Percentiles rank a stretch among this genome's conserved stretches.
Evolutionary conservation across 176 grass and related monocot species (phyloP).

Genomic region (Luzula sylvatica): DNA sequence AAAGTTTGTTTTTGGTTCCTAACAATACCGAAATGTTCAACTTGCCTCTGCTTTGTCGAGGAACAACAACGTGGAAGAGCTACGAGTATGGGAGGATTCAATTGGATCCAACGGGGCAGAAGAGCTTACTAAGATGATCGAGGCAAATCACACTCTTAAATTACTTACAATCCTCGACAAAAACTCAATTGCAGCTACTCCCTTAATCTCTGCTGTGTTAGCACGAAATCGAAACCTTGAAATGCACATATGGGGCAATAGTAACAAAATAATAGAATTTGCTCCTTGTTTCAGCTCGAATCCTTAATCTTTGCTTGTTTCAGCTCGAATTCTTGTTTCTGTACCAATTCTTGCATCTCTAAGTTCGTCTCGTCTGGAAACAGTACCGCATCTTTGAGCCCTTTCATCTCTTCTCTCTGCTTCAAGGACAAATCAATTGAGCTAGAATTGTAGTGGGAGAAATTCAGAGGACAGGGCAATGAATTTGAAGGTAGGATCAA

Average conservation of each 20-base stretch:
- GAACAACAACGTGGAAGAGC: conserved; percentile 62
- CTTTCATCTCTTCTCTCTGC: conserved; percentile 87
- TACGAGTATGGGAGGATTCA: conserved; percentile 84
- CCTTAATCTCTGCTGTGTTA: conserved; percentile 65
- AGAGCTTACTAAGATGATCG: conserved; percentile 83
- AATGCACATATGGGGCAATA: conserved; percentile 71
- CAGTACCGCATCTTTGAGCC: conserved; percentile 69
- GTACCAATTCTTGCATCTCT: conserved; percentile 16
- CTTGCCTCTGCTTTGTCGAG: conserved; percentile 67
- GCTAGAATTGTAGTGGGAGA: conserved; percentile 20
- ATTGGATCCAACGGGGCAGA: conserved; percentile 70
- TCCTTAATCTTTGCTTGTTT: conserved; percentile 36
- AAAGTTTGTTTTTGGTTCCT: too few species aligned
- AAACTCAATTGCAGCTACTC: conserved; percentile 47
- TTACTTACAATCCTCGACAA: conserved; percentile 64
- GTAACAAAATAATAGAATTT: conserved; percentile 54
- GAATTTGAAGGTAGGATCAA: not conserved
- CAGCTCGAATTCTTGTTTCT: conserved; percentile 33
- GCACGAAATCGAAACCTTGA: conserved; percentile 61
- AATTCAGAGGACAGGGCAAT: conserved; percentile 54
- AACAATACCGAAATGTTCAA: too few species aligned
- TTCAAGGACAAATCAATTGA: conserved; percentile 47
- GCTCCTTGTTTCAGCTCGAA: too few species aligned
- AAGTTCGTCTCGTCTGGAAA: conserved; percentile 51
- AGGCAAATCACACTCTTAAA: conserved; percentile 65